These are phyloP conservation scores for Penicillium hesseltinei DNA, from an alignment of 2,329 filamentous ascomycete genomes.

Conservation along the genomic window DNA sequence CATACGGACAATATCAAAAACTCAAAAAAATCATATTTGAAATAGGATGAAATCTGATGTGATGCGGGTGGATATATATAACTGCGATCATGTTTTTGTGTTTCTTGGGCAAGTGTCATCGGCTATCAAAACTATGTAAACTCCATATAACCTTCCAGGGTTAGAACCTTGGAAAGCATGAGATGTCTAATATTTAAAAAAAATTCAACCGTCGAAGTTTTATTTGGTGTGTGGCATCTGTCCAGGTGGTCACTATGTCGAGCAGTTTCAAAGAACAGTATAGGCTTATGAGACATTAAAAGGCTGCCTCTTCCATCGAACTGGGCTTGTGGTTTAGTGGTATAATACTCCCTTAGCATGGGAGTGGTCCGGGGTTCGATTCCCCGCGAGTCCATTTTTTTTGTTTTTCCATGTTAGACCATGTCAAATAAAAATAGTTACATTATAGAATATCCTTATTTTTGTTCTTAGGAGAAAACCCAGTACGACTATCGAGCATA, in stretches of 20 bases:
- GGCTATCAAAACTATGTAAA: too few relatives aligned
- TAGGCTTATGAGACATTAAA: neutral
- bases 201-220: neutral
- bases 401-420: constrained; percentile 1
- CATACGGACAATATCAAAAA: neutral
- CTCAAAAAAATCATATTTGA: too few relatives aligned
- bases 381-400: constrained; percentile 48
- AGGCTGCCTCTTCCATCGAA: neutral
- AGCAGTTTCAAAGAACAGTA: fast-evolving
- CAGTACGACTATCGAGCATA: neutral
- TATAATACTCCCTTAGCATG: constrained; percentile 51
- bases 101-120: too few relatives aligned
- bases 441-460: neutral
- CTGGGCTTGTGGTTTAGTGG: constrained; percentile 47
- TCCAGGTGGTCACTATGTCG: too few relatives aligned
- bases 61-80: neutral
- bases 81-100: neutral
- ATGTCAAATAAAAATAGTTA: neutral
- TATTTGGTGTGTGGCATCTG: neutral
- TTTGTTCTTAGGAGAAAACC: neutral
- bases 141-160: neutral
- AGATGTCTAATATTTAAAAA: neutral
- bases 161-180: fast-evolving
- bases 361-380: constrained; percentile 51
- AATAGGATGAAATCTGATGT: neutral